phyloP scores from a whole-genome alignment of 2,329 filamentous ascomycete species.

The Aspergillus sp. region DNA sequence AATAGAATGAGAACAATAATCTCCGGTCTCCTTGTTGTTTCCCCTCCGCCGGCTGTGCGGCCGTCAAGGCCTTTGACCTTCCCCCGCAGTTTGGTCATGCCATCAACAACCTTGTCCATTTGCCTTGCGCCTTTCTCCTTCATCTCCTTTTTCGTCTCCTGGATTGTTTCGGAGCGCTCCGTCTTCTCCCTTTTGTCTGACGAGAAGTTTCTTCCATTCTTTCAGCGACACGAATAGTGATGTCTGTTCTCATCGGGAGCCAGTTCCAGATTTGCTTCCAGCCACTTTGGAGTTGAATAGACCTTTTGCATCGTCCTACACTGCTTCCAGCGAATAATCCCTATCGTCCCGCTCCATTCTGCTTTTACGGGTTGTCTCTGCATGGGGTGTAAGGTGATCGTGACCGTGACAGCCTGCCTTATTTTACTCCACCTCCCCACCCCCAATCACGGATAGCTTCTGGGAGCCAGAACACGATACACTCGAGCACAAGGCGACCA shows the following conservation, averaged over 20 bases:
- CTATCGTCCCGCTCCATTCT: background rate
- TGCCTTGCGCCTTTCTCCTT: background rate
- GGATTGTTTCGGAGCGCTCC: background rate
- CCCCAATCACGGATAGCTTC: constrained; percentile 16
- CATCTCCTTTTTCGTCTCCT: constrained; percentile 1
- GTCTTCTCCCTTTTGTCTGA: constrained; percentile 4
- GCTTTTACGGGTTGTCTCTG: background rate
- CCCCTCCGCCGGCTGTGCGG: constrained; percentile 9
- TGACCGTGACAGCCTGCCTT: constrained; percentile 1
- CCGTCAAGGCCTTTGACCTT: constrained; percentile 7
- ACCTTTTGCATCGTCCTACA: background rate
- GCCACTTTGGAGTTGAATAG: constrained; percentile 5
- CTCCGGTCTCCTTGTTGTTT: background rate
- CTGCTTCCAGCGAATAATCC: background rate
- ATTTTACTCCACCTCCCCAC: constrained; percentile 13
- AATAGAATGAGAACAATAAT: background rate
- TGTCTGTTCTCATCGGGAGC: constrained; percentile 6
- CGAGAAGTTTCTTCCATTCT: background rate
- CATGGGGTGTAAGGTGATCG: background rate
- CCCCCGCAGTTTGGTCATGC: constrained; percentile 16
- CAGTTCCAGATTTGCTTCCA: background rate
- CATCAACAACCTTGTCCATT: constrained; percentile 6
- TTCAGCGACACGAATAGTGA: constrained; percentile 9
- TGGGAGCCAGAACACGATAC: background rate
- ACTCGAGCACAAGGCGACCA: background rate